Percentiles rank a stretch among this genome's conserved stretches.
phyloP scores from a whole-genome alignment of 2,329 filamentous ascomycete species.

The Diaporthe capsici region DNA sequence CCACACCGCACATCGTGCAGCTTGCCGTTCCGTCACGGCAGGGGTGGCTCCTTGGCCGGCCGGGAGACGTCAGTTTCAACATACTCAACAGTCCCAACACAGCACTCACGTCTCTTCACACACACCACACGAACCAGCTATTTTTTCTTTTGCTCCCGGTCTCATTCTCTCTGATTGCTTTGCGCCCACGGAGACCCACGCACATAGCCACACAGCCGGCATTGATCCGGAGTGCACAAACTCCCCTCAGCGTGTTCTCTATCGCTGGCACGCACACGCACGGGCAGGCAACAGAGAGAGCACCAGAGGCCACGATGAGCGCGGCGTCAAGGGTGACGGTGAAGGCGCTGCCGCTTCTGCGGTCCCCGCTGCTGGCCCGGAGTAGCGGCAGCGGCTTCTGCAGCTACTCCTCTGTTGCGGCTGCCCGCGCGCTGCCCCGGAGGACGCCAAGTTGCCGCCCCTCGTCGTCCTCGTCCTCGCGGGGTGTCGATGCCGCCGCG shows the following conservation, averaged over 20 bases:
- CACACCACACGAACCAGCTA: neutral
- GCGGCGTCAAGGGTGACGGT: constrained; percentile 19
- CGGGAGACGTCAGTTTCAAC: neutral
- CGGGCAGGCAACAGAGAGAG: neutral
- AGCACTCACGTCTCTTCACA: neutral
- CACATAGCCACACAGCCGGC: too few relatives aligned
- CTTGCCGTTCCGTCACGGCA: constrained; percentile 12
- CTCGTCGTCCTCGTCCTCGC: neutral
- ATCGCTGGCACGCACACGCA: neutral
- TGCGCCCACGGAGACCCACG: neutral
- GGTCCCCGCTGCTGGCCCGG: neutral
- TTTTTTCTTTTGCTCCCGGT: neutral
- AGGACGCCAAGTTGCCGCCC: neutral
- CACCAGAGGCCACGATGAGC: constrained; percentile 28
- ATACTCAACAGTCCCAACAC: neutral
- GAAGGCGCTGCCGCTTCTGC: constrained; percentile 28
- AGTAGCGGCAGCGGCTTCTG: neutral
- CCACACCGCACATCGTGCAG: neutral
- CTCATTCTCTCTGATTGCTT: neutral
- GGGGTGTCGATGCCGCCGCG: neutral
- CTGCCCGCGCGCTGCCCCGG: neutral
- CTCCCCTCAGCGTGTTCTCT: neutral
- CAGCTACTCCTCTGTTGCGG: constrained; percentile 2
- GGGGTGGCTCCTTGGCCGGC: constrained; percentile 12
- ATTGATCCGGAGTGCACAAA: neutral